phyloP scores from a whole-genome alignment of 371 early-diverging fungal species.

The Mucor velutinosus region DNA sequence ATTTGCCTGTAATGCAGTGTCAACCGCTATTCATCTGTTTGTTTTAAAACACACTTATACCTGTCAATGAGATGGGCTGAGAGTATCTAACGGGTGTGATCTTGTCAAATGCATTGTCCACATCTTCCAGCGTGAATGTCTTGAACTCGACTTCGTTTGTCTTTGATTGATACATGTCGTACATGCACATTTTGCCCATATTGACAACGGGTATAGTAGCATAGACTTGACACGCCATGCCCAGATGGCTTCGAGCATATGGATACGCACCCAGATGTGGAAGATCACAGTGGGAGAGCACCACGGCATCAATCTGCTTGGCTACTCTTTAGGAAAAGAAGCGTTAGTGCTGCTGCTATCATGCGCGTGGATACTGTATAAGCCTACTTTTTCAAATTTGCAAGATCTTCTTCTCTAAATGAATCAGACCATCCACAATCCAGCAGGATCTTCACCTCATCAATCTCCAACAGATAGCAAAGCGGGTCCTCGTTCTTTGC shows the following conservation, averaged over 20 bases:
- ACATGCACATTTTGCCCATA: constrained; percentile 89
- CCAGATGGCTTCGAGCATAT: constrained; percentile 78
- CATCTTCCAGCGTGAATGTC: constrained; percentile 72
- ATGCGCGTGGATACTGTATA: background rate
- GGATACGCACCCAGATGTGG: constrained; percentile 91
- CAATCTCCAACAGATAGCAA: constrained; percentile 91
- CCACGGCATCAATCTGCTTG: constrained; percentile 89
- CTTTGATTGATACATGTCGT: constrained; percentile 76
- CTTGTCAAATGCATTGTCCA: constrained; percentile 85
- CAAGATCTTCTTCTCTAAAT: constrained; percentile 71
- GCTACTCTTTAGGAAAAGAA: constrained; percentile 63
- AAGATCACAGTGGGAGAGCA: constrained; percentile 91
- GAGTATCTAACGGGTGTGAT: constrained; percentile 87
- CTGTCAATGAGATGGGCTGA: constrained; percentile 78
- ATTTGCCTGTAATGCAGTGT: constrained; percentile 58
- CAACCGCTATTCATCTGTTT: background rate
- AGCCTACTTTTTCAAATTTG: constrained; percentile 65
- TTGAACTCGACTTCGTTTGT: constrained; percentile 72
- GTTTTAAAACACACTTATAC: background rate
- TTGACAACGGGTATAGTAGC: constrained; percentile 94
- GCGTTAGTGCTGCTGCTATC: background rate
- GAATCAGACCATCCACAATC: constrained; percentile 92
- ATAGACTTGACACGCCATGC: constrained; percentile 88
- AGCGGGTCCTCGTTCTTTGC: constrained; percentile 81
- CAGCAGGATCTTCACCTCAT: constrained; percentile 85